These are phyloP conservation scores for Mycena galopus DNA, from an alignment of 768 basidiomycete genomes.

Conservation along the genomic window DNA sequence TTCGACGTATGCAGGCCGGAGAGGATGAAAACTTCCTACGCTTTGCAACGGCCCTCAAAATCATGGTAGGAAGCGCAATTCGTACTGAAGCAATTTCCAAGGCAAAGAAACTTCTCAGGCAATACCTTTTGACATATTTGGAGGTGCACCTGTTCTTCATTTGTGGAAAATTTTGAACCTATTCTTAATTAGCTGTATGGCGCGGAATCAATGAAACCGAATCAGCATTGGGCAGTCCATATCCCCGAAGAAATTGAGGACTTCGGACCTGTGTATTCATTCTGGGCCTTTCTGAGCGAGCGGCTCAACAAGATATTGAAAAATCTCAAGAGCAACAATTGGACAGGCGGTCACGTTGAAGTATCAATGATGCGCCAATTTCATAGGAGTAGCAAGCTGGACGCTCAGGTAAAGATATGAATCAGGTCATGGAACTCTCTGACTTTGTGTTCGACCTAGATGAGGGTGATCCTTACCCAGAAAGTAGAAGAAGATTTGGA, in stretches of 20 bases:
- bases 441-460: too few species aligned
- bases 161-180: neutral
- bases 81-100: constrained; percentile 9
- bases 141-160: neutral
- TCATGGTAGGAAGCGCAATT: constrained; percentile 32
- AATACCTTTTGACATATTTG: constrained; percentile 13
- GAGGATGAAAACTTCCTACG: constrained; percentile 37
- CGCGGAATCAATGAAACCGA: constrained; percentile 41
- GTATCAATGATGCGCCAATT: constrained; percentile 46
- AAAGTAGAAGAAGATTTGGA: too few species aligned
- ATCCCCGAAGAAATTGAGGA: constrained; percentile 37
- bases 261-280: constrained; percentile 43
- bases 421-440: too few species aligned
- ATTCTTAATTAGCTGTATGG: constrained; percentile 41
- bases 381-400: neutral
- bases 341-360: constrained; percentile 43
- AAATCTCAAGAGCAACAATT: constrained; percentile 43
- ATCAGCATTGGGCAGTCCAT: constrained; percentile 39
- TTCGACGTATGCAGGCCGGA: constrained; percentile 26
- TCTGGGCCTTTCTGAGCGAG: constrained; percentile 47
- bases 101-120: constrained; percentile 13
- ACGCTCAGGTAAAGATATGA: too few species aligned
- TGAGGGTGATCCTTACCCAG: too few species aligned
- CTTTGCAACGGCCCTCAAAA: constrained; percentile 35
- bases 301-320: constrained; percentile 48